phyloP scores from a whole-genome alignment of 768 basidiomycete genomes.

The Mrakia frigida region DNA sequence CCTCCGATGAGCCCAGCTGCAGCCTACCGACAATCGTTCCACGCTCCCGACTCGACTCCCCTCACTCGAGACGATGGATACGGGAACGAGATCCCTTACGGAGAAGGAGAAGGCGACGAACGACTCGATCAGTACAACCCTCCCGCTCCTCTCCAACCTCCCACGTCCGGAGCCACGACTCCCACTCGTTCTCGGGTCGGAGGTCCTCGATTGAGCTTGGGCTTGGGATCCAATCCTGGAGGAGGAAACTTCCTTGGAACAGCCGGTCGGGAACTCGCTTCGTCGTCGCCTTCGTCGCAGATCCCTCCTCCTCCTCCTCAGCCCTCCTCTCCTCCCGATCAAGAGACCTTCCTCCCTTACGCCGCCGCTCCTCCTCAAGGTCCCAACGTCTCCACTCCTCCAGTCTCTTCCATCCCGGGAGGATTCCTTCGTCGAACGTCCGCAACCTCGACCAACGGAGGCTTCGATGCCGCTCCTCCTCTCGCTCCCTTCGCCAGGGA shows the following conservation, averaged over 20 bases:
- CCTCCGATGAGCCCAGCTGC: constrained; percentile 24
- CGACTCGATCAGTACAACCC: background rate
- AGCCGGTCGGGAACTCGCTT: background rate
- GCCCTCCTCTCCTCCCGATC: background rate
- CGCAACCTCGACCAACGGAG: background rate
- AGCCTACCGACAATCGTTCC: constrained; percentile 23
- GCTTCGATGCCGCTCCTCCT: background rate
- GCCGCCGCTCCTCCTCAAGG: background rate
- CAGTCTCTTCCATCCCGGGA: background rate
- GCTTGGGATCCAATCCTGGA: background rate
- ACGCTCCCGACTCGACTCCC: background rate
- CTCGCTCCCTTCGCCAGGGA: background rate
- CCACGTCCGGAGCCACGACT: background rate
- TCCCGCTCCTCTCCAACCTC: background rate
- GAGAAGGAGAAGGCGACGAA: constrained; percentile 17
- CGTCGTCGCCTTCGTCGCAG: background rate
- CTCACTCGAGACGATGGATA: constrained; percentile 24
- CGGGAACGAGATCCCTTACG: constrained; percentile 30
- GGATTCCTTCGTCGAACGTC: constrained; percentile 5
- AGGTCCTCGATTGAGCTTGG: constrained; percentile 15
- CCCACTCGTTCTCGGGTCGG: constrained; percentile 2
- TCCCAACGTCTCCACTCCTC: constrained; percentile 3
- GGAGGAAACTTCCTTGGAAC: background rate
- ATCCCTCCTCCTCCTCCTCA: background rate
- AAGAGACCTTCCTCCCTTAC: constrained; percentile 25